These are phyloP conservation scores for Nevesoporus exiguus DNA, from an alignment of 768 basidiomycete species.

Conservation along the genomic window DNA sequence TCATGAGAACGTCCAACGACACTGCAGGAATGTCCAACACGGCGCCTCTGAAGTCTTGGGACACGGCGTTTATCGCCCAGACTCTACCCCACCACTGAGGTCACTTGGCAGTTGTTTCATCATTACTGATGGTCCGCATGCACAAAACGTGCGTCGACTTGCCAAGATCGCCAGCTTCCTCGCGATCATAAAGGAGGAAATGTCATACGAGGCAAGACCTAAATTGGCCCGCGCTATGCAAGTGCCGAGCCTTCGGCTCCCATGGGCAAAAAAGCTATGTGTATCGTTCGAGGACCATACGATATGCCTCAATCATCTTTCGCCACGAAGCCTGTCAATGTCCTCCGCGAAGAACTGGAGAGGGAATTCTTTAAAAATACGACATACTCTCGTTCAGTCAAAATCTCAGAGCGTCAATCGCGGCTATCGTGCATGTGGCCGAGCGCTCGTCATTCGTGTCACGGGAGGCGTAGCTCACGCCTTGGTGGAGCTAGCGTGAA, in stretches of 20 bases:
- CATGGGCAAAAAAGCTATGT: not conserved
- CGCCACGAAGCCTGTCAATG: not conserved
- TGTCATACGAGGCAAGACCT: not conserved
- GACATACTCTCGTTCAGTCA: not conserved
- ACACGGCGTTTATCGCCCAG: not conserved
- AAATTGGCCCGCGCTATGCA: constrained; percentile 6
- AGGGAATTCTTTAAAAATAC: not conserved
- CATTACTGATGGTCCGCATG: not conserved
- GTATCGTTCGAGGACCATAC: not conserved
- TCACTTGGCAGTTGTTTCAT: not conserved
- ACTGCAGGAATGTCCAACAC: no score
- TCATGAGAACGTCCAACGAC: not conserved
- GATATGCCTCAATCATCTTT: not conserved
- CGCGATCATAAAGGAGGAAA: constrained; percentile 19
- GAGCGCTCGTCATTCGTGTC: not conserved
- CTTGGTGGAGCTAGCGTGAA: constrained; percentile 3
- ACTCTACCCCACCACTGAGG: not conserved
- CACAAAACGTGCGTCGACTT: not conserved
- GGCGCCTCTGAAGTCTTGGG: not conserved
- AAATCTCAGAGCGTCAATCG: not conserved
- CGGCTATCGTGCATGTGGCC: not conserved
- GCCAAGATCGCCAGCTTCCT: not conserved
- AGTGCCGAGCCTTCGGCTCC: not conserved
- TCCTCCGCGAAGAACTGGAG: not conserved
- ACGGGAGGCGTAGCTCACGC: not conserved